Evolutionary conservation across 1,139 yeast species (phyloP).

Genomic region (Sugiyamaella pinicola): DNA sequence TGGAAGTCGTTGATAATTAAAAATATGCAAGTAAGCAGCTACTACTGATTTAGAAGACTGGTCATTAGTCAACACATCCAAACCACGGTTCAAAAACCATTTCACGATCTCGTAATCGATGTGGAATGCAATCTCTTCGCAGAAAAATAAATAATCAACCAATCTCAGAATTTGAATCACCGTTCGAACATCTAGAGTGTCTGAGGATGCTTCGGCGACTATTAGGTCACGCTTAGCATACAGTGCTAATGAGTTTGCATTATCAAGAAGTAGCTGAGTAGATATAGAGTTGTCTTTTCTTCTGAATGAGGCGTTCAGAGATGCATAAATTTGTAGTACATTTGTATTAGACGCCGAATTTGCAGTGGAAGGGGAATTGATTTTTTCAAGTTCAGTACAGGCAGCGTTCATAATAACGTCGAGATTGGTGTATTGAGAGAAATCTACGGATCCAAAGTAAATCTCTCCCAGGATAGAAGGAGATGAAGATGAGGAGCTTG

Average conservation of each 20-base stretch:
- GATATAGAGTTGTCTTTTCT: constrained; percentile 26
- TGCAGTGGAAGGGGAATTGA: constrained; percentile 16
- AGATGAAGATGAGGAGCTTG: not conserved
- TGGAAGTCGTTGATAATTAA: constrained; percentile 34
- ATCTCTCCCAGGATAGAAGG: constrained; percentile 26
- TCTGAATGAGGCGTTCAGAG: constrained; percentile 30
- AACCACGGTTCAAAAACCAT: constrained; percentile 33
- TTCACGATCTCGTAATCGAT: constrained; percentile 30
- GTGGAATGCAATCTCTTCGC: constrained; percentile 29
- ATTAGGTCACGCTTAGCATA: constrained; percentile 32
- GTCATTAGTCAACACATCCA: constrained; percentile 30
- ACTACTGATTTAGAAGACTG: constrained; percentile 31
- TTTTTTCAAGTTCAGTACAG: constrained; percentile 24
- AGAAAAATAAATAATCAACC: constrained; percentile 34
- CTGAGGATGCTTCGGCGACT: constrained; percentile 24
- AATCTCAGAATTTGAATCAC: constrained; percentile 32
- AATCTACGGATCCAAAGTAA: constrained; percentile 28
- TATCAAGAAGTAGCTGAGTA: constrained; percentile 26
- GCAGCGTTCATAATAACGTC: constrained; percentile 32
- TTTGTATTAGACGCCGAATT: not conserved
- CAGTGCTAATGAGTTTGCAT: constrained; percentile 26
- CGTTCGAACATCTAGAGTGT: constrained; percentile 28
- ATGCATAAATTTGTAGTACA: constrained; percentile 30
- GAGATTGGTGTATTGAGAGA: constrained; percentile 24
- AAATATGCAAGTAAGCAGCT: constrained; percentile 35